phyloP scores from a whole-genome alignment of 495 filamentous ascomycete species.

The Penicillium manginii region DNA sequence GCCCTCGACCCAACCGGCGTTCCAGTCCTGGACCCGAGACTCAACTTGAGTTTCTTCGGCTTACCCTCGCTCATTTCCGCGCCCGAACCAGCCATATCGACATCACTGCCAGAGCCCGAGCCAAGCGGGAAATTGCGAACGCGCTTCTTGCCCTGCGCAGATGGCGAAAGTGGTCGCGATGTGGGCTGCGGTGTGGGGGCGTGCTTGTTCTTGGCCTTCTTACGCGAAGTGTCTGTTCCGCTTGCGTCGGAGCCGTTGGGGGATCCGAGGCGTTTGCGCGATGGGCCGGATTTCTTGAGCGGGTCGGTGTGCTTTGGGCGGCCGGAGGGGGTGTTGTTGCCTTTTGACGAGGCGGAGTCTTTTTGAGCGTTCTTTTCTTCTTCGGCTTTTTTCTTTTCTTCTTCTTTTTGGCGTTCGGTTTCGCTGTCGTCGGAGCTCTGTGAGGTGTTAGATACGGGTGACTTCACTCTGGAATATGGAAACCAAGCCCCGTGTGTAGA shows the following conservation, averaged over 20 bases:
- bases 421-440: conserved; percentile 53
- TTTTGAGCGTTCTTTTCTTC: conserved; percentile 58
- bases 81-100: conserved; percentile 67
- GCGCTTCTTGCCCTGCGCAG: conserved; percentile 50
- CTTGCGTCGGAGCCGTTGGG: conserved; percentile 86
- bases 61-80: conserved; percentile 74
- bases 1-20: conserved; percentile 49
- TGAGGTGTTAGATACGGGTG: not conserved
- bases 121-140: conserved; percentile 42
- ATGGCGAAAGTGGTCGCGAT: conserved; percentile 58
- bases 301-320: conserved; percentile 52
- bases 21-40: conserved; percentile 27
- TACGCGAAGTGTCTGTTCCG: conserved; percentile 84
- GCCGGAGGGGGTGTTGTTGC: conserved; percentile 74
- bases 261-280: conserved; percentile 84
- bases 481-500: too few relatives aligned
- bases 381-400: conserved; percentile 70
- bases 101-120: conserved; percentile 75
- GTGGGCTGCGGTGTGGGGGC: conserved; percentile 56
- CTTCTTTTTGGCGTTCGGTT: conserved; percentile 62
- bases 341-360: conserved; percentile 66
- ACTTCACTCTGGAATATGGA: too few relatives aligned
- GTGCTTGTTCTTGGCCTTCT: conserved; percentile 81
- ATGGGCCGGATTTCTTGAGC: conserved; percentile 60
- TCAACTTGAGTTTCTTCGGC: conserved; percentile 70